phyloP scores from a whole-genome alignment of 108 stramenopile genomes.

The Heterococcus sp. region DNA sequence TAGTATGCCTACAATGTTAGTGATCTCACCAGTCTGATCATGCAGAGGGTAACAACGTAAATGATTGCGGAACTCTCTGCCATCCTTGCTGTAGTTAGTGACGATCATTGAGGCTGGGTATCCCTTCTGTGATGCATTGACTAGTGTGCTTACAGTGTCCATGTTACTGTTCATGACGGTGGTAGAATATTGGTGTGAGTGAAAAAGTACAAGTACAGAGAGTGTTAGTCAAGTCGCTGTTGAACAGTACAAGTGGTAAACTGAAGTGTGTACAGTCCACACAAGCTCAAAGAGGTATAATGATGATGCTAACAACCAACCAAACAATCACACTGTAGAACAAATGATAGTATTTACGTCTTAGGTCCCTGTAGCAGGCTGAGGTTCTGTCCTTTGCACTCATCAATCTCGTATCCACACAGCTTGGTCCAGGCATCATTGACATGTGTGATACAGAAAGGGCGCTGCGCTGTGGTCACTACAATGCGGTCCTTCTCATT shows the following conservation, averaged over 20 bases:
- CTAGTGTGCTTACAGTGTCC: conserved; percentile 11
- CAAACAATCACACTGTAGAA: background rate
- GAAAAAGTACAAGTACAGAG: too few species aligned
- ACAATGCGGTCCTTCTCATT: conserved; percentile 28
- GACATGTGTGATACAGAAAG: conserved; percentile 40
- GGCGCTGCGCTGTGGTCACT: conserved; percentile 37
- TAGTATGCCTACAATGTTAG: conserved; percentile 30
- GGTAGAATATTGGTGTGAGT: background rate
- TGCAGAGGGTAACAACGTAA: conserved; percentile 36
- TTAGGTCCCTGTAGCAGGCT: conserved; percentile 16
- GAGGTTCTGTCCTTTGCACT: conserved; percentile 37
- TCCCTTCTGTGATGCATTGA: conserved; percentile 15
- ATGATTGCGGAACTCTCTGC: conserved; percentile 20
- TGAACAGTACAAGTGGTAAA: too few species aligned
- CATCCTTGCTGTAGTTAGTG: conserved; percentile 28
- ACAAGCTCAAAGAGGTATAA: too few species aligned
- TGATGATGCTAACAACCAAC: background rate
- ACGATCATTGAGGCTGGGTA: conserved; percentile 42
- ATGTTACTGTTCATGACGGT: conserved; percentile 20
- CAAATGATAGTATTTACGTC: background rate
- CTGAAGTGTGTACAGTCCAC: too few species aligned
- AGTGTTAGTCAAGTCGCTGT: too few species aligned
- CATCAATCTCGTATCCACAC: conserved; percentile 37
- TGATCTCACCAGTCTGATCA: conserved; percentile 20
- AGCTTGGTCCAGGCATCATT: conserved; percentile 34